A percentile compares a stretch with the other conserved stretches of the same genome.
Evolutionary conservation across 2,329 filamentous ascomycete genomes (phyloP).

Genomic region (Calonectria pseudoturangicola): DNA sequence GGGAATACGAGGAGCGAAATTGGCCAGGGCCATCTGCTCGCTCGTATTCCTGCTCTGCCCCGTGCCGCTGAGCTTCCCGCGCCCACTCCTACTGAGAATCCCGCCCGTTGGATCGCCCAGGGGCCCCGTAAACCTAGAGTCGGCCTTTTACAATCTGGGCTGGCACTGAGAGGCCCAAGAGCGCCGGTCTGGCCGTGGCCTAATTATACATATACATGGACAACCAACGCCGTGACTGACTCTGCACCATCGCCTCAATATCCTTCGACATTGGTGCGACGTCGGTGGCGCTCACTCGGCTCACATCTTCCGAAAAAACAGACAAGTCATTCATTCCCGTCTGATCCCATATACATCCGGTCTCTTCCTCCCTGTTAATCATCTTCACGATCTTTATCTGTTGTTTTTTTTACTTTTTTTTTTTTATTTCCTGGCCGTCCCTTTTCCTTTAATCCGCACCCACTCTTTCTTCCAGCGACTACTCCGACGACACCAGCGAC

Average conservation of each 20-base stretch:
- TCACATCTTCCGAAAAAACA: slow-evolving; percentile 13
- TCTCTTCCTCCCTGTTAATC: neutral
- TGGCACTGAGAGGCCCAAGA: neutral
- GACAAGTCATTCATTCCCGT: slow-evolving; percentile 9
- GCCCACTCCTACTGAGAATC: slow-evolving; percentile 4
- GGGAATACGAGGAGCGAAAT: slow-evolving; percentile 25
- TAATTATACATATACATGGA: slow-evolving; percentile 26
- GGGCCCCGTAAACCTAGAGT: slow-evolving; percentile 15
- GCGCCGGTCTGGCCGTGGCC: neutral
- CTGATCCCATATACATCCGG: slow-evolving; percentile 13
- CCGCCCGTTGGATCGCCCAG: slow-evolving; percentile 13
- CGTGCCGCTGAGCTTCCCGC: neutral
- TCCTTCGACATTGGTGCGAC: slow-evolving; percentile 13
- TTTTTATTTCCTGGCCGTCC: neutral
- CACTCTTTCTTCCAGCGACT: neutral
- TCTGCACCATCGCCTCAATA: slow-evolving; percentile 1
- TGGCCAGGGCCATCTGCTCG: neutral
- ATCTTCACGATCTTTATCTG: neutral
- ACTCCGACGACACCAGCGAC: neutral
- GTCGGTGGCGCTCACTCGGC: slow-evolving; percentile 21
- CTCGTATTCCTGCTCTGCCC: slow-evolving; percentile 18
- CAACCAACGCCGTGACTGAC: slow-evolving; percentile 14
- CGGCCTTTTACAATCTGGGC: neutral
- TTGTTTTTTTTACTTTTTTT: neutral
- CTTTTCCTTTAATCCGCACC: neutral